Base-by-base conservation (phyloP, 2,329 filamentous ascomycete species). In the Akanthomyces muscarius region DNA sequence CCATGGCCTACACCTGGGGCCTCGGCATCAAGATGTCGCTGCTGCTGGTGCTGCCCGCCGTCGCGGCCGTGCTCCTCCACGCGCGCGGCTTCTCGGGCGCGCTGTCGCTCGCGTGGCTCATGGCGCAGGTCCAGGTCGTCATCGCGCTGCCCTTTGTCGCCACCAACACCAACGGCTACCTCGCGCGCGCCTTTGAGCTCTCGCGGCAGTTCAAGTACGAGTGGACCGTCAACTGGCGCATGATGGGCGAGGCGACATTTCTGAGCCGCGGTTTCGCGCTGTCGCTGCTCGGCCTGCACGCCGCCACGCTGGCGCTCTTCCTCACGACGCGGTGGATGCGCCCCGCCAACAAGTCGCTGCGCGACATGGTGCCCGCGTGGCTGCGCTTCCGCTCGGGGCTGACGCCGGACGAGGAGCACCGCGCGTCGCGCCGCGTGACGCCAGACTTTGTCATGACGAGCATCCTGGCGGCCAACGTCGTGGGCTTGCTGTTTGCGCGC, bases 201-300 rank as follows among this genome's bases (percentile, higher is more conserved):
- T 92, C 90, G 53, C 84, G 95, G 61, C 87, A 91, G 69, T 99
- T 99, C 77, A 83, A 97, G 70, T 98, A 94, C 81, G 92, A 94
- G 77, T 99, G 95, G 95, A 99, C 95, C 0, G 95, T 99, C 68
- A 99, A 99, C 76, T 99, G 95, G 95, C 87, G 93, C 61, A 98
- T 98, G 73, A 77, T 97, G n/a, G 88, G 90, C 18, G 92, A 97
- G 75, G 85, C 90, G 7, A 76, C 79, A 0, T 99, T 99, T 70
- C 82, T 96, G 53, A 83, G 82, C 68, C 84, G 79, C 64, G 73
- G 78, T 2, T 96, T 97, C 72, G 86, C 92, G 30, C 69, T 88
- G 21, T 75, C 77, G 16, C 81, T 97, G 57, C 80, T 97, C 30
- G 80, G 75, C 1, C 71, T 85, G 62, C 92, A 97, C 73, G 78